Evolutionary conservation across 169 alveolate genomes (phyloP).

Genomic region (Cryptosporidium sp.): DNA sequence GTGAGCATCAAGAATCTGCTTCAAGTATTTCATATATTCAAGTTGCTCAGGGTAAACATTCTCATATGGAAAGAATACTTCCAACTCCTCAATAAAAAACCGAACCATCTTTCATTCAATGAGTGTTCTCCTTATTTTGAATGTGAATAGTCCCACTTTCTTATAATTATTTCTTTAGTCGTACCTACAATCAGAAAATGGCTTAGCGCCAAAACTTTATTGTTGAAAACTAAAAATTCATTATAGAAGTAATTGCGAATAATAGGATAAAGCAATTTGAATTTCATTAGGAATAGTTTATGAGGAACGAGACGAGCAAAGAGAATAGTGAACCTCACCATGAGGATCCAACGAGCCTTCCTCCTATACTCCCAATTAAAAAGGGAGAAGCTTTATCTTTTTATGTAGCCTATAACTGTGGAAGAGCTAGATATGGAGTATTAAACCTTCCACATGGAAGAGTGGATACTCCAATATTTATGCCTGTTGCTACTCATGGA

Average conservation of each 20-base stretch:
- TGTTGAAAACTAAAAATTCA: not conserved
- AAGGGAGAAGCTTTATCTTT: conserved; percentile 46
- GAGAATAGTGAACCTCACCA: not conserved
- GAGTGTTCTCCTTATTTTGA: conserved; percentile 4
- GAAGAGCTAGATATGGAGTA: conserved; percentile 93
- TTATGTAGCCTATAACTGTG: conserved; percentile 76
- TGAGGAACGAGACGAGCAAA: not conserved
- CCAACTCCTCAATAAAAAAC: conserved; percentile 90
- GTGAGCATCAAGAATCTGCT: conserved; percentile 88
- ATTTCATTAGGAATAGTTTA: not conserved
- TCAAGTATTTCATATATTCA: conserved; percentile 92
- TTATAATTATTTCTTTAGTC: not conserved
- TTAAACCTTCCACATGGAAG: conserved; percentile 94
- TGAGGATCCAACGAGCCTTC: not conserved
- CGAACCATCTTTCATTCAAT: conserved; percentile 81
- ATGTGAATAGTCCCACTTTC: not conserved
- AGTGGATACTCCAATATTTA: conserved; percentile 96
- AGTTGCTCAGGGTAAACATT: conserved; percentile 95
- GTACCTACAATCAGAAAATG: not conserved
- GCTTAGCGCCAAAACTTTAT: conserved; percentile 1
- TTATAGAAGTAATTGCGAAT: not conserved
- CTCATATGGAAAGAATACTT: conserved; percentile 94
- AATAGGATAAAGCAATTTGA: not conserved
- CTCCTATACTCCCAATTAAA: conserved; percentile 29
- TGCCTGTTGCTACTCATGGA: conserved; percentile 99